Evolutionary conservation across 1,284 basidiomycete species (phyloP).

Genomic region (Meripilus lineatus): DNA sequence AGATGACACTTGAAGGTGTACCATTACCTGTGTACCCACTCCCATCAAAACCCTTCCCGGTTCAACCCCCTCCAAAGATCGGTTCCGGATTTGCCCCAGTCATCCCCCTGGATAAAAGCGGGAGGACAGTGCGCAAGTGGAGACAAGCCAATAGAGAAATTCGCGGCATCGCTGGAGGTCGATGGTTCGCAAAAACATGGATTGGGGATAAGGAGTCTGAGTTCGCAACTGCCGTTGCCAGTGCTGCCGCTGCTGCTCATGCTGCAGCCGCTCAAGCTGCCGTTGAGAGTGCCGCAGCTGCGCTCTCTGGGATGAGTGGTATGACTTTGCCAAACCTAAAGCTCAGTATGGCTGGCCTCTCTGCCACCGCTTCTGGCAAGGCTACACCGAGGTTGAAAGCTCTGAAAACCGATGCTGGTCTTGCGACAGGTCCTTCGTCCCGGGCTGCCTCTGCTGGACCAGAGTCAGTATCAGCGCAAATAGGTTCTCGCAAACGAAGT

Average conservation of each 20-base stretch:
- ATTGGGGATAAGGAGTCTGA: constrained; percentile 76
- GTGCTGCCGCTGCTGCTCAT: constrained; percentile 21
- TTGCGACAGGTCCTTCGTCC: constrained; percentile 1
- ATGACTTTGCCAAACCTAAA: constrained; percentile 9
- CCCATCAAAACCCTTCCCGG: constrained; percentile 73
- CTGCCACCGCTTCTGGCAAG: constrained; percentile 1
- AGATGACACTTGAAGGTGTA: constrained; percentile 47
- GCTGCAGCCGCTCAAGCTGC: constrained; percentile 10
- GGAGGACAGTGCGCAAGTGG: constrained; percentile 62
- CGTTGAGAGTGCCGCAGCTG: constrained; percentile 10
- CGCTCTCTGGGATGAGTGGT: constrained; percentile 3
- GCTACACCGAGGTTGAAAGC: constrained; percentile 1
- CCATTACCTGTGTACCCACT: constrained; percentile 70
- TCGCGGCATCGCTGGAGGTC: constrained; percentile 71
- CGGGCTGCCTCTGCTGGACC: constrained; percentile 6
- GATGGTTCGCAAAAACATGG: constrained; percentile 73
- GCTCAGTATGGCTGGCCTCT: background rate
- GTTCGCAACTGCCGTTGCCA: constrained; percentile 32
- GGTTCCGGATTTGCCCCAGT: constrained; percentile 63
- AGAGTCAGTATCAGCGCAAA: constrained; percentile 1
- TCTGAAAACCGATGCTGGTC: background rate
- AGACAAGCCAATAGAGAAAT: constrained; percentile 68
- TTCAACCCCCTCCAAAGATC: constrained; percentile 70
- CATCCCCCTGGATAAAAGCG: constrained; percentile 57
- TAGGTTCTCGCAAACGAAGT: background rate